Percentiles rank a stretch among this genome's conserved stretches.
These are phyloP conservation scores for Xylaria castorea DNA, from an alignment of 495 filamentous ascomycete species.

Conservation along the genomic window DNA sequence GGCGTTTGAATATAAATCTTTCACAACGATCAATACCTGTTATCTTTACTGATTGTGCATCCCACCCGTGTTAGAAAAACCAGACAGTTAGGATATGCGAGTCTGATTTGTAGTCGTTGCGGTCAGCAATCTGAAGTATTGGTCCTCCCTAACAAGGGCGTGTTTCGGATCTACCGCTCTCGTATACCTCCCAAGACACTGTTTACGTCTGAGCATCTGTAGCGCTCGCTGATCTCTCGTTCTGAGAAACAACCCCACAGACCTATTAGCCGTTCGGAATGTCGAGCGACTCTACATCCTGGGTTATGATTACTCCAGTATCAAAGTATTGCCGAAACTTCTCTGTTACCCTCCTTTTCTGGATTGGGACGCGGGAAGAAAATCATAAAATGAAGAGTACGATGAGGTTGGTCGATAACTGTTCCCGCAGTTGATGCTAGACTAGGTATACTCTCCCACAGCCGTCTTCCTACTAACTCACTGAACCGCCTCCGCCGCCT, in stretches of 20 bases:
- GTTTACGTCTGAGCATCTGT: neutral
- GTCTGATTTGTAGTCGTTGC: neutral
- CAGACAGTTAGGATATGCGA: neutral
- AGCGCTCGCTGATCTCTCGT: neutral
- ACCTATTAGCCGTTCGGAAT: neutral
- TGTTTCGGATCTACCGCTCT: neutral
- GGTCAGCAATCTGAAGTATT: neutral
- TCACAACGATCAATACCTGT: neutral
- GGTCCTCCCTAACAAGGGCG: neutral
- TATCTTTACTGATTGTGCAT: too few species aligned
- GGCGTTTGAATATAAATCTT: constrained; percentile 12
- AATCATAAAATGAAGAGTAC: neutral
- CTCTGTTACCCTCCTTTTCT: neutral
- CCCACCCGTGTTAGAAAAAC: neutral
- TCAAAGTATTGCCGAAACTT: neutral
- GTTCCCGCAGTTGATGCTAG: constrained; percentile 13
- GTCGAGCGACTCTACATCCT: neutral
- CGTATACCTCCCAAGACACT: neutral
- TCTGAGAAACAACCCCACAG: neutral
- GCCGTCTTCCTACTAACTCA: constrained; percentile 18
- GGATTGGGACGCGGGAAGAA: neutral
- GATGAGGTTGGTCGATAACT: neutral
- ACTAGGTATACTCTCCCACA: neutral
- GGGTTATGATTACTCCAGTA: neutral
- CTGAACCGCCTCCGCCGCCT: constrained; percentile 46